Percentiles rank a stretch among this genome's conserved stretches.
These are phyloP conservation scores for Physcomitrium patens DNA, from an alignment of 225 moss, liverwort and hornwort species.

Conservation along the genomic window DNA sequence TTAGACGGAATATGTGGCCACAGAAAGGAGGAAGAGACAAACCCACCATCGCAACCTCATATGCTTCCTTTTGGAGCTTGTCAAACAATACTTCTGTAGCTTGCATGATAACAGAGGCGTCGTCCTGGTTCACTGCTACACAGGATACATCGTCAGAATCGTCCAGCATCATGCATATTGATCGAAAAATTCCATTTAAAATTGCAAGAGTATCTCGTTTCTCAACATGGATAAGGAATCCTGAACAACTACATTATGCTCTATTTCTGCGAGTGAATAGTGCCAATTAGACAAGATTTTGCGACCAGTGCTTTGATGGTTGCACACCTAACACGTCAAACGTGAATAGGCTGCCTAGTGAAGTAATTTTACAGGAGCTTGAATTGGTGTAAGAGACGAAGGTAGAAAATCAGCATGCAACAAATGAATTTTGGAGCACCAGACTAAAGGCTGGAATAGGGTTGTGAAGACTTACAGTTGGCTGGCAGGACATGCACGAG, in stretches of 20 bases:
- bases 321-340: not conserved
- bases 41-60: slow-evolving; percentile 55
- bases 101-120: slow-evolving; percentile 43
- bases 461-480: slow-evolving; percentile 32
- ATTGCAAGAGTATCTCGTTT: not conserved
- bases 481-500: slow-evolving; percentile 72
- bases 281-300: slow-evolving; percentile 14
- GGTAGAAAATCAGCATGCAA: too few species aligned
- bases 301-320: not conserved
- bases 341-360: too few species aligned
- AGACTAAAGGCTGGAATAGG: not conserved
- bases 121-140: slow-evolving; percentile 45
- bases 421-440: not conserved
- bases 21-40: not conserved
- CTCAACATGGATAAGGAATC: not conserved
- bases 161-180: not conserved
- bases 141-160: slow-evolving; percentile 37
- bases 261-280: slow-evolving; percentile 2
- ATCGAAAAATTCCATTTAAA: not conserved
- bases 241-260: not conserved
- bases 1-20: not conserved
- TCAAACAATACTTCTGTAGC: slow-evolving; percentile 61
- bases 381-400: too few species aligned
- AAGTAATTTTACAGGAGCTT: not conserved
- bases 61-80: slow-evolving; percentile 56